Evolutionary conservation across 192 early-diverging fungal species (phyloP).

Genomic region (Funneliformis geosporum): DNA sequence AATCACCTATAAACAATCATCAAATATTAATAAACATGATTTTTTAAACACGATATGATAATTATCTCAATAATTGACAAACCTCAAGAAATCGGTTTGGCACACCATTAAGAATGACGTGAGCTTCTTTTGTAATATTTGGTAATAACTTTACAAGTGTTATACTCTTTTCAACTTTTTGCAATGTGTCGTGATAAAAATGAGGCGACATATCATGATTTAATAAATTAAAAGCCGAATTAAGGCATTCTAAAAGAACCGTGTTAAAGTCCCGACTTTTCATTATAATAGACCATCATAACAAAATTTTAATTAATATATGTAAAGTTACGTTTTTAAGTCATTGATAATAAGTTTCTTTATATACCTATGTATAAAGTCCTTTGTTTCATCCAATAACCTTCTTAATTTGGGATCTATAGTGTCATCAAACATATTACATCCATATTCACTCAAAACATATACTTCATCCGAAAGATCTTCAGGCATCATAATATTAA

Average conservation of each 20-base stretch:
- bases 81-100: conserved; percentile 74
- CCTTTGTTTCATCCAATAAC: conserved; percentile 85
- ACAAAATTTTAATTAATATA: conserved; percentile 17
- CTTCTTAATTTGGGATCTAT: conserved; percentile 66
- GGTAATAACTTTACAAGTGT: conserved; percentile 67
- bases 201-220: conserved; percentile 41
- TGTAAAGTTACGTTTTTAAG: not conserved
- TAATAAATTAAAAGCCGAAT: conserved; percentile 47
- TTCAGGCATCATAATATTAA: conserved; percentile 64
- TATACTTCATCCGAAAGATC: conserved; percentile 58
- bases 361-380: conserved; percentile 79
- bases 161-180: conserved; percentile 50
- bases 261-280: conserved; percentile 50
- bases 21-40: not conserved
- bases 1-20: conserved; percentile 45
- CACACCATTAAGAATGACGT: conserved; percentile 71
- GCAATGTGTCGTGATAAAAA: conserved; percentile 55
- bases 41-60: not conserved
- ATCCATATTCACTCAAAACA: conserved; percentile 61
- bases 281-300: not conserved
- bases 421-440: conserved; percentile 41
- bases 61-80: conserved; percentile 10
- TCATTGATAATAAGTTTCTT: not conserved
- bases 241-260: conserved; percentile 46
- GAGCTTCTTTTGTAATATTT: conserved; percentile 64